A percentile compares a stretch with the other conserved stretches of the same genome.
These are phyloP conservation scores for Microdochium bolleyi DNA, from an alignment of 2,329 filamentous ascomycete genomes.

Conservation along the genomic window DNA sequence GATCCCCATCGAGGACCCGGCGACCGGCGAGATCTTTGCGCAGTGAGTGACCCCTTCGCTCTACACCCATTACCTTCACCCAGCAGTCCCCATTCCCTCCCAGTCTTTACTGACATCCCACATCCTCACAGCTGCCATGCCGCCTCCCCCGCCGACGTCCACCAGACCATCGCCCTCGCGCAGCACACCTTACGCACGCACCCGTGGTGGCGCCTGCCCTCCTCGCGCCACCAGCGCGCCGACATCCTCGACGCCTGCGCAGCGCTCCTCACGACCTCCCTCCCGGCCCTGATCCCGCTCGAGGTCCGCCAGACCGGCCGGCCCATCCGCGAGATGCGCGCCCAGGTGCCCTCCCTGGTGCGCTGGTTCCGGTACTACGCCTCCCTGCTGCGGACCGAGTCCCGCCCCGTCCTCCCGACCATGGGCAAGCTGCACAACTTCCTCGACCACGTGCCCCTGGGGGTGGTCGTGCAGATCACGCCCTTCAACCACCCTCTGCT, in stretches of 20 bases:
- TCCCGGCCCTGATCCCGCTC: constrained; percentile 50
- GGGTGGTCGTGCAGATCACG: constrained; percentile 48
- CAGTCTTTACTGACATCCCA: constrained; percentile 1
- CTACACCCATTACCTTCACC: neutral
- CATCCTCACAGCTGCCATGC: constrained; percentile 32
- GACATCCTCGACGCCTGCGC: constrained; percentile 55
- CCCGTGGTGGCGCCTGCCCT: constrained; percentile 40
- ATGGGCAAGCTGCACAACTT: constrained; percentile 51
- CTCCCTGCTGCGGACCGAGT: constrained; percentile 57
- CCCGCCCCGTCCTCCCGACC: constrained; percentile 59
- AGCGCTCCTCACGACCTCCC: constrained; percentile 37
- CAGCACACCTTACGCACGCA: constrained; percentile 40
- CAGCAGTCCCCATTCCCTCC: neutral
- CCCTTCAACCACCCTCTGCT: constrained; percentile 53
- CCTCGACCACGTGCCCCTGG: constrained; percentile 44
- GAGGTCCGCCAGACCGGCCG: constrained; percentile 64
- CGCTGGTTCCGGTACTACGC: constrained; percentile 70
- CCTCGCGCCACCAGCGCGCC: constrained; percentile 49
- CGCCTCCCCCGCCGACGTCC: constrained; percentile 35
- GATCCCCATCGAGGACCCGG: constrained; percentile 44
- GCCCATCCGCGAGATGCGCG: constrained; percentile 60
- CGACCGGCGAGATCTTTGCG: constrained; percentile 43
- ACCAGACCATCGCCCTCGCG: constrained; percentile 28
- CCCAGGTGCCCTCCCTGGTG: constrained; percentile 57
- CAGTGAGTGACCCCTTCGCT: constrained; percentile 23